phyloP scores from a whole-genome alignment of 2,329 filamentous ascomycete species.

The Pestalotiopsis sp. region DNA sequence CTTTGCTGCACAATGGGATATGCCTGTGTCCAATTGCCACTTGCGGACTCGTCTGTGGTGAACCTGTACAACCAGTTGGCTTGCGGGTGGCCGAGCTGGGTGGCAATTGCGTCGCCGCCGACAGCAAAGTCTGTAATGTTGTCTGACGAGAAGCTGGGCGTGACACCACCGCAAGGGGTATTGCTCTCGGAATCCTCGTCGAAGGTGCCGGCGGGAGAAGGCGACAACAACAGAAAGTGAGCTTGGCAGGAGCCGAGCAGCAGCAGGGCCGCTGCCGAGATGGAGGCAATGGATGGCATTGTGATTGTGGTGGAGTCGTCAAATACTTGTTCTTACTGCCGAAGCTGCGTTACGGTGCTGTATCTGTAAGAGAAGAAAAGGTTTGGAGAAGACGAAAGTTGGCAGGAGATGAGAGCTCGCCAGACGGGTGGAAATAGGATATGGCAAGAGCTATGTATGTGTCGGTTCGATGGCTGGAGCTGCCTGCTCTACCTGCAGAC shows the following conservation, averaged over 20 bases:
- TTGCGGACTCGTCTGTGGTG: constrained; percentile 51
- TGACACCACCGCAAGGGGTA: constrained; percentile 58
- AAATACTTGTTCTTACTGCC: background rate
- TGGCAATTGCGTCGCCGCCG: constrained; percentile 54
- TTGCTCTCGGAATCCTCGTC: constrained; percentile 47
- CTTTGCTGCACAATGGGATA: constrained; percentile 57
- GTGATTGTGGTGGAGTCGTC: constrained; percentile 16
- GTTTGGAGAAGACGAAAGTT: background rate
- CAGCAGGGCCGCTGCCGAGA: constrained; percentile 34
- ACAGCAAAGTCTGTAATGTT: constrained; percentile 56
- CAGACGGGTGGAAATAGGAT: background rate
- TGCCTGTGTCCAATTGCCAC: constrained; percentile 56
- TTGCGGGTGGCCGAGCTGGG: constrained; percentile 52
- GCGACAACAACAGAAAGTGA: constrained; percentile 58
- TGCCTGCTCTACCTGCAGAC: background rate
- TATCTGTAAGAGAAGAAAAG: background rate
- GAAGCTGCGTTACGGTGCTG: background rate
- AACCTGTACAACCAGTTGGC: constrained; percentile 60
- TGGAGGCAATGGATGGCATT: constrained; percentile 41
- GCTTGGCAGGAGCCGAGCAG: constrained; percentile 45
- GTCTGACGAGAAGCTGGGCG: constrained; percentile 41
- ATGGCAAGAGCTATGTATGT: constrained; percentile 1
- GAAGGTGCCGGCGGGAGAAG: constrained; percentile 47
- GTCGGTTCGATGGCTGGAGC: background rate
- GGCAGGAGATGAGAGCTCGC: background rate